Percentiles rank a stretch among this genome's conserved stretches.
phyloP scores from a whole-genome alignment of 345 rosid species.

The Fremontodendron californicum region DNA sequence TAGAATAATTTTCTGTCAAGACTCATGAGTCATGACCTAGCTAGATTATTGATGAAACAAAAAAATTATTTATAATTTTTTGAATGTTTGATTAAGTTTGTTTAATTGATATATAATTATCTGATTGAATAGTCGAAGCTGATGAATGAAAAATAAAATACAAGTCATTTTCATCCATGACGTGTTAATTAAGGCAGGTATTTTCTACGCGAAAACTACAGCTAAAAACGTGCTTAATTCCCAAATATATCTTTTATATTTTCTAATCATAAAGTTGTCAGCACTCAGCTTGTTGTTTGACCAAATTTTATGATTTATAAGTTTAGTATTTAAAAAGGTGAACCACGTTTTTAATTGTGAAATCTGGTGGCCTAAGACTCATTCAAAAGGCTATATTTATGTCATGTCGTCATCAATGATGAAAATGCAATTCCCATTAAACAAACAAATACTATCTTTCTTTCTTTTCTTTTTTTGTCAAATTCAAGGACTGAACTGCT shows the following conservation, averaged over 20 bases:
- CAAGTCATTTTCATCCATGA: neutral
- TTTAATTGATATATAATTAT: neutral
- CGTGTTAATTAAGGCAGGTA: neutral
- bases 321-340: neutral
- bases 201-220: neutral
- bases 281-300: neutral
- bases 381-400: neutral
- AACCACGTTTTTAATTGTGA: neutral
- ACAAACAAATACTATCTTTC: no score
- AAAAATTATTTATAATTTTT: neutral
- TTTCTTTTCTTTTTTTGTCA: no score
- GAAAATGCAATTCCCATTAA: neutral
- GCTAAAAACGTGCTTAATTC: neutral
- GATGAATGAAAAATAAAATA: neutral
- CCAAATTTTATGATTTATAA: neutral
- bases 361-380: neutral
- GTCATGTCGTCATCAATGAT: neutral
- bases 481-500: no score
- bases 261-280: neutral
- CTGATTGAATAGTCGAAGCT: neutral
- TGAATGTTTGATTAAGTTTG: neutral
- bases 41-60: neutral
- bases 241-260: neutral
- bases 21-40: neutral
- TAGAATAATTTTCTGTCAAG: no score